phyloP scores from a whole-genome alignment of 306 rosid genomes.

The Sesbania bispinosa region DNA sequence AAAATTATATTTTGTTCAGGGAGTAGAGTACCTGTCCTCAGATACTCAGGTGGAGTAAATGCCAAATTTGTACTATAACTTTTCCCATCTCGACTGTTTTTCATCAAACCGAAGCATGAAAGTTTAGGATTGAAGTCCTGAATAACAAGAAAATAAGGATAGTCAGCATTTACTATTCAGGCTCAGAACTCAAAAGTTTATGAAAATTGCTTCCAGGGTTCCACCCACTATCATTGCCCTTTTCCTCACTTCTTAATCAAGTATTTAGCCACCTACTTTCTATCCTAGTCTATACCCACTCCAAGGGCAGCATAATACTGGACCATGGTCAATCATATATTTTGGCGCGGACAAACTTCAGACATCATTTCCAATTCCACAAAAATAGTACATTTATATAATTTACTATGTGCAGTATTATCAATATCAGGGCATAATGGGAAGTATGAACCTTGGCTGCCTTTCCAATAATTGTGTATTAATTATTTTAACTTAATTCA shows the following conservation, averaged over 20 bases:
- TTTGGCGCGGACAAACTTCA: not conserved
- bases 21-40: conserved; percentile 78
- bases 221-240: not conserved
- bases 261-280: not conserved
- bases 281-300: not conserved
- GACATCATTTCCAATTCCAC: not conserved
- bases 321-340: not conserved
- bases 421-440: not conserved
- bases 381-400: not conserved
- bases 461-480: not conserved
- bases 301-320: not conserved
- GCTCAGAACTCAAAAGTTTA: not conserved
- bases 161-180: not conserved
- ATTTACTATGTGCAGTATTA: not conserved
- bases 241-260: not conserved
- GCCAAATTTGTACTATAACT: conserved; percentile 97
- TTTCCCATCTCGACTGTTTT: conserved; percentile 96
- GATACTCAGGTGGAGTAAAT: conserved; percentile 92
- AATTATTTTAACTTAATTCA: not conserved
- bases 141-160: conserved; percentile 9
- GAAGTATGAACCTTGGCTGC: not conserved
- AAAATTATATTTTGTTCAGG: not conserved
- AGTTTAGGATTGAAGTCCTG: conserved; percentile 94
- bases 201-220: not conserved
- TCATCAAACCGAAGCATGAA: conserved; percentile 97